Evolutionary conservation across 345 rosid genomes (phyloP), one percentile per base, ranked within the genome.

Genomic region (Hirschfeldia incana): DNA sequence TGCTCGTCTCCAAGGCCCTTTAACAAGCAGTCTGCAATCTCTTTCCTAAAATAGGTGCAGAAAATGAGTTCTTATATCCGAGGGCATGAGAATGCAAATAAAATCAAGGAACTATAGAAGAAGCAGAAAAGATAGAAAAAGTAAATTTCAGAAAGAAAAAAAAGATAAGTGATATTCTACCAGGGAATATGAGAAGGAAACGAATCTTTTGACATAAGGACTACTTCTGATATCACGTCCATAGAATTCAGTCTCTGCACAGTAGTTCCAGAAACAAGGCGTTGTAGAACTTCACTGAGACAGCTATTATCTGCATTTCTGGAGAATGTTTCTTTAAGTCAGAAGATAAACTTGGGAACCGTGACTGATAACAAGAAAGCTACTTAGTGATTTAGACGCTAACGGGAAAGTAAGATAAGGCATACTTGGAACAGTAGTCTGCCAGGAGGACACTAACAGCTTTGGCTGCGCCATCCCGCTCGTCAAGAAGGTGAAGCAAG

Each of bases 401-500:
- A 73, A 59, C 4, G 4, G 27, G 28, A 70, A 16, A 73, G 69
- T 64, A 75, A 79, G 72, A 42, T 72, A 39, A 85, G 74, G 55
- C 28, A 66, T 89, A 94, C 97, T 84, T 88, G 77, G 79, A 86
- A 73, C 89, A 89, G 75, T 84, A 92, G 77, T 92, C 98, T 79
- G 94, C 96, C 49, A 94, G 74, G 34, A 92, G 94, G 69, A 80
- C 74, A 76, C 79, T 85, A 81, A 83, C 86, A 75, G 97, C 93
- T 87, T 87, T 89, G 80, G 94, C 92, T 26, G 92, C 83, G 30
- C 89, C 88, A 86, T 94, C 97, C 88, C 88, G 79, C 87, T 92
- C 93, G 72, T 94, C 97, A 66, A 94, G 89, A 85, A 94, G 90
- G 68, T 88, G 84, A 74, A 94, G 91, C 82, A 94, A 81, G 29